Base-by-base conservation (phyloP, 768 basidiomycete species). In the Mycena pura region DNA sequence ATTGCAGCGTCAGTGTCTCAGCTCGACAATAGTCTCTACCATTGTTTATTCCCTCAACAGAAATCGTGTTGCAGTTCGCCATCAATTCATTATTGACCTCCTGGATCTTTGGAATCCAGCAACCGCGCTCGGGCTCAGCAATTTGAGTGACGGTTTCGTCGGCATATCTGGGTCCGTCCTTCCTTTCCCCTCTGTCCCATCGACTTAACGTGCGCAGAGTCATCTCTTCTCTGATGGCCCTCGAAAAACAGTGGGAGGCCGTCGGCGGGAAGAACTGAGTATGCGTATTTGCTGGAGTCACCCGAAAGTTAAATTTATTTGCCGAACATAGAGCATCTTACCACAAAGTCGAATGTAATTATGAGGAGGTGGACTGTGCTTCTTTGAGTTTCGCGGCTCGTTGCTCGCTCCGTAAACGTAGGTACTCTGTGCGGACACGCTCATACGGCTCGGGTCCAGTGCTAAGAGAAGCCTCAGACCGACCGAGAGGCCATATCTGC, bases 31-130 rank as follows among this genome's bases (percentile, higher is more conserved):
- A 32, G 47, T 25, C 39, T 14, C 17, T 34, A 13, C 54, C 14
- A 28, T 40, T 27, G 31, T 24, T 36, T 24, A 48, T 60, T 44
- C 22, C 44, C 52, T 45, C 31, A 57, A 38, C 68, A 91, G 88
- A 39, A 83, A 89, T 68, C 86, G 88, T 45, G 79, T 82, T 45
- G 86, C 84, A 6, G 82, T 88, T 28, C 86, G 88, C 27, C 85
- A 86, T 64, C 97, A 99, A 74, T 84, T 99, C 67, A 76, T 90
- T 54, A 87, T 92, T 60, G 97, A 99, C 73, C 70, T 86, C 19
- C 79, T 95, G 58, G 97, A 99, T 72, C 75, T 95, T 59, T 96
- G 90, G 88, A 87, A 96, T 68, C 97, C 97, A 6, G 91, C 94
- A 7, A 88, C 89, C 19, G 90, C 84, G 58, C 82, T 95, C 38